These are phyloP conservation scores for Bipolaris oryzae DNA, from an alignment of 2,329 filamentous ascomycete species.

Conservation along the genomic window DNA sequence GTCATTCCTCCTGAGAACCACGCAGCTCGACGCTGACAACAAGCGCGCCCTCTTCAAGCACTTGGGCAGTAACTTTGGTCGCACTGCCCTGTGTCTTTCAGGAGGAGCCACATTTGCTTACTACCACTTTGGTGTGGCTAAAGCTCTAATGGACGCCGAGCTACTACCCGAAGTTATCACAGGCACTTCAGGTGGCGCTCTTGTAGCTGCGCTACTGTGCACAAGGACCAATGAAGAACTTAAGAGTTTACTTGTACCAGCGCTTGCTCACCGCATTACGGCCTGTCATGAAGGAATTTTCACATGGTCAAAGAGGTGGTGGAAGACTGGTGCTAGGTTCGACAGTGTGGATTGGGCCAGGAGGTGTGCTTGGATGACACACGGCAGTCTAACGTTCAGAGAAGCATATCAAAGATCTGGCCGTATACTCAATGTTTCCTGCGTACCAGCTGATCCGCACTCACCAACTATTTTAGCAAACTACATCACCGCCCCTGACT, in stretches of 20 bases:
- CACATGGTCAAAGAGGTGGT: constrained; percentile 85
- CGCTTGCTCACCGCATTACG: constrained; percentile 81
- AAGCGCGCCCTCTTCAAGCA: constrained; percentile 87
- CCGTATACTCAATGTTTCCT: constrained; percentile 92
- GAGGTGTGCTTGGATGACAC: constrained; percentile 85
- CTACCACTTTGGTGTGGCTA: constrained; percentile 93
- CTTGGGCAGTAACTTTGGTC: constrained; percentile 86
- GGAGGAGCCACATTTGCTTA: constrained; percentile 95
- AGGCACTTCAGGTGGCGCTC: constrained; percentile 90
- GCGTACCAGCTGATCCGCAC: constrained; percentile 93
- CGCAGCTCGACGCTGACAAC: constrained; percentile 70
- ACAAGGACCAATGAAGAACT: constrained; percentile 93
- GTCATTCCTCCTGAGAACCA: constrained; percentile 70
- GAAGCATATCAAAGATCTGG: constrained; percentile 95
- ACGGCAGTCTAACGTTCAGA: constrained; percentile 89
- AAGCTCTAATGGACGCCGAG: constrained; percentile 83
- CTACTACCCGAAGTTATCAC: constrained; percentile 93
- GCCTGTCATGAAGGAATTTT: constrained; percentile 80
- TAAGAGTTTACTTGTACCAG: constrained; percentile 81
- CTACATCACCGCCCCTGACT: constrained; percentile 93
- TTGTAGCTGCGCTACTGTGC: constrained; percentile 84
- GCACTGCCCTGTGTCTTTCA: constrained; percentile 89
- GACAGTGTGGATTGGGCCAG: constrained; percentile 91
- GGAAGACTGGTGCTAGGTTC: constrained; percentile 89
- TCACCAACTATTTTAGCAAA: constrained; percentile 92